Percentiles rank a stretch among this genome's conserved stretches.
Conservation (phyloP, 345 rosid genomes). For the Jatropha curcas region DNA sequence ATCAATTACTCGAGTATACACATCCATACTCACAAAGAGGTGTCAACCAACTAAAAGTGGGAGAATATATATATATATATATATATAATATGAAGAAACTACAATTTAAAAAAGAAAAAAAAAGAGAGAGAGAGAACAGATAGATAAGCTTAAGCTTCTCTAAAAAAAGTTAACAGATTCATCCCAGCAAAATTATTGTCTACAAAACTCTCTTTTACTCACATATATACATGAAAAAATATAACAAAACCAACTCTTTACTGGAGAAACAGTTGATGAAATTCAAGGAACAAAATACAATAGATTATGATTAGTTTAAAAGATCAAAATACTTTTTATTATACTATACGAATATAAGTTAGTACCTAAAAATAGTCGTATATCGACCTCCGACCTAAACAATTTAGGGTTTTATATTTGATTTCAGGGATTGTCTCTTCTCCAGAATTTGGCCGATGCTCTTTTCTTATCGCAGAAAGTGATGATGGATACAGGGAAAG, state of each 20-base stretch:
- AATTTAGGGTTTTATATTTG: neutral
- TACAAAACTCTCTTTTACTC: neutral
- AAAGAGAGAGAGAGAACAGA: too few species aligned
- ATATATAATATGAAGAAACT: neutral
- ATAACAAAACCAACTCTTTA: neutral
- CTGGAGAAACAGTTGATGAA: neutral
- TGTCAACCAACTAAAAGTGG: neutral
- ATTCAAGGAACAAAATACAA: neutral
- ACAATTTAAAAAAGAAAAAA: neutral
- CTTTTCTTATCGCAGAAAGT: neutral
- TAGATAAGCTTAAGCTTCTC: neutral
- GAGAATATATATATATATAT: too few species aligned
- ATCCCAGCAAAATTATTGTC: neutral
- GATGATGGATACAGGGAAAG: conserved; percentile 9
- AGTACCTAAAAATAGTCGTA: conserved; percentile 19
- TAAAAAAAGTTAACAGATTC: neutral
- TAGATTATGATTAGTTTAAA: neutral
- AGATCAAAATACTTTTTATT: neutral
- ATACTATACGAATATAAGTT: neutral
- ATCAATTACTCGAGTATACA: neutral
- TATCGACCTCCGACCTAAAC: conserved; percentile 34
- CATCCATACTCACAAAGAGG: neutral
- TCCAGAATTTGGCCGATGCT: neutral
- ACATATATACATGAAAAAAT: neutral
- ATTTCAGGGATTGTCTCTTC: conserved; percentile 15